These are phyloP conservation scores for Sordariomycetes sp. DNA, from an alignment of 2,329 filamentous ascomycete species.

Conservation along the genomic window DNA sequence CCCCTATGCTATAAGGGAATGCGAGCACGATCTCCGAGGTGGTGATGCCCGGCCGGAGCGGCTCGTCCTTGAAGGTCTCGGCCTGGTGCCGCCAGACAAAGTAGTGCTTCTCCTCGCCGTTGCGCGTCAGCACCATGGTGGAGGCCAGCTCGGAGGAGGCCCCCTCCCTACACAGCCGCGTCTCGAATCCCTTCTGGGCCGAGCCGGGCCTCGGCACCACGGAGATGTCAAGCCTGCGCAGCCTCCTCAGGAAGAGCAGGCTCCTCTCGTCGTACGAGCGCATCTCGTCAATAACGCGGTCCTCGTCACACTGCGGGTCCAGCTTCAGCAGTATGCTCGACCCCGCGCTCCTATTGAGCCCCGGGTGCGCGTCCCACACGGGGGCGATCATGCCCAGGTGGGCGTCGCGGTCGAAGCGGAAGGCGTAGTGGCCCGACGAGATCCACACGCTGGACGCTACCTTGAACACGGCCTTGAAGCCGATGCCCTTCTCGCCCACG, in stretches of 20 bases:
- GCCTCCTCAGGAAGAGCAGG: constrained; percentile 18
- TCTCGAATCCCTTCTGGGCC: background rate
- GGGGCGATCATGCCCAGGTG: constrained; percentile 23
- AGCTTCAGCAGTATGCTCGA: constrained; percentile 9
- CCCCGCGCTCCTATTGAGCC: constrained; percentile 10
- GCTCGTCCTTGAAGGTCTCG: constrained; percentile 5
- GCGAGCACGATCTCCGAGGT: constrained; percentile 11
- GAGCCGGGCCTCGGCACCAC: constrained; percentile 1
- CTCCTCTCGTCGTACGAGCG: constrained; percentile 13
- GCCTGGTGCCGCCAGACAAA: constrained; percentile 7
- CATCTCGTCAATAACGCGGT: constrained; percentile 10
- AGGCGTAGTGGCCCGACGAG: constrained; percentile 16
- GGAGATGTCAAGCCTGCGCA: constrained; percentile 13
- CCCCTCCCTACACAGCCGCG: background rate
- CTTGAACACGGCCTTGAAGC: constrained; percentile 23
- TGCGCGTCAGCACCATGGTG: constrained; percentile 3
- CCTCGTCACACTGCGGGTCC: constrained; percentile 3
- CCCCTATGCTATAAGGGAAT: constrained; percentile 7
- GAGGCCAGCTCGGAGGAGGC: background rate
- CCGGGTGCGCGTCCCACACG: constrained; percentile 15
- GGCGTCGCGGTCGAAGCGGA: constrained; percentile 18
- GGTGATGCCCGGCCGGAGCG: constrained; percentile 5
- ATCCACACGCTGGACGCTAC: constrained; percentile 18
- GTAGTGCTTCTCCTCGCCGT: constrained; percentile 5
- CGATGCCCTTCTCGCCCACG: constrained; percentile 23